These are phyloP conservation scores for Oryza officinalis DNA, from an alignment of 176 grass and related monocot genomes.

Conservation along the genomic window DNA sequence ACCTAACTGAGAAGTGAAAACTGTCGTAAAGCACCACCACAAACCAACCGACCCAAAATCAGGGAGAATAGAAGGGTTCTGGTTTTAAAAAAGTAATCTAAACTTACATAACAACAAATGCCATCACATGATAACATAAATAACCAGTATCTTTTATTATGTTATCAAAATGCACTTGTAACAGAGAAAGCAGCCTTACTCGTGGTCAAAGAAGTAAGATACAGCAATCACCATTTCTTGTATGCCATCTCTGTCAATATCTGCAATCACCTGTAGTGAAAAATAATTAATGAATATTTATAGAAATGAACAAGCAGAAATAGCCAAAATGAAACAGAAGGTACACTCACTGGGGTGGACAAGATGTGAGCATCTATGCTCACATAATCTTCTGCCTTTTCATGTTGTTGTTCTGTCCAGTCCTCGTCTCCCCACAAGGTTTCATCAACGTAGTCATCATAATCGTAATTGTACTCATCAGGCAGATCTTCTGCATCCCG, in stretches of 20 bases:
- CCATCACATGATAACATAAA: slow-evolving; percentile 19
- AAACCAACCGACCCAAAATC: neutral
- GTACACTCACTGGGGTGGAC: slow-evolving; percentile 73
- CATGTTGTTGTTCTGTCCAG: slow-evolving; percentile 79
- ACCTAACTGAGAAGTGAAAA: slow-evolving; percentile 24
- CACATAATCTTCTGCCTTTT: slow-evolving; percentile 82
- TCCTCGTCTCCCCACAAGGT: slow-evolving; percentile 87
- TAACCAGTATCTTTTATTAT: neutral
- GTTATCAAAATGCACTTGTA: slow-evolving; percentile 9
- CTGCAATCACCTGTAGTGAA: slow-evolving; percentile 80
- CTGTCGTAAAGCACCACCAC: neutral
- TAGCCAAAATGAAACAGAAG: slow-evolving; percentile 34
- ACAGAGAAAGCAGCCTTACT: slow-evolving; percentile 55
- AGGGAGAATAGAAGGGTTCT: slow-evolving; percentile 21
- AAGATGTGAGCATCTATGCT: slow-evolving; percentile 90
- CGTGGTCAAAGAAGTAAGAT: slow-evolving; percentile 87
- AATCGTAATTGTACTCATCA: slow-evolving; percentile 55
- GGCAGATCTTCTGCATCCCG: slow-evolving; percentile 51
- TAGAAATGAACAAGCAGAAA: slow-evolving; percentile 23
- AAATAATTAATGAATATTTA: slow-evolving; percentile 23
- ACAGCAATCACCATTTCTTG: slow-evolving; percentile 92
- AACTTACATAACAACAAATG: slow-evolving; percentile 6
- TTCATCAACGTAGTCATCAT: slow-evolving; percentile 54
- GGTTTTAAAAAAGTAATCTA: slow-evolving; percentile 16
- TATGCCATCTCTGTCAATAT: slow-evolving; percentile 89